Evolutionary conservation across 225 moss, liverwort and hornwort genomes (phyloP).

Genomic region (Pleurozium schreberi): DNA sequence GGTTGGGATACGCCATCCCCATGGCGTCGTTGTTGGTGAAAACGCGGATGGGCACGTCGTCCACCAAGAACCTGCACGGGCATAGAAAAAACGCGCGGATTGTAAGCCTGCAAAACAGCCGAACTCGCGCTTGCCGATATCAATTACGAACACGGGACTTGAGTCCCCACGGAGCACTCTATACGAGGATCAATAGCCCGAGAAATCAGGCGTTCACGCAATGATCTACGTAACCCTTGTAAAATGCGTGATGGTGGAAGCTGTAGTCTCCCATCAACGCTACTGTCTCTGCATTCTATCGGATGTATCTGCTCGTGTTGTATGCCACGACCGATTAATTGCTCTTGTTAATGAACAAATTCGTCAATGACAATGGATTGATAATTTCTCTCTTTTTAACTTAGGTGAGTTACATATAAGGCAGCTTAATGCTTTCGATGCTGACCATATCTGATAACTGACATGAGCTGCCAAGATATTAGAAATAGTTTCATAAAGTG

Average conservation of each 20-base stretch:
- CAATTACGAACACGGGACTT: no score
- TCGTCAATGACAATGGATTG: not conserved
- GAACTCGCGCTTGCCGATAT: no score
- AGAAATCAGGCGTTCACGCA: no score
- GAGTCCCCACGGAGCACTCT: no score
- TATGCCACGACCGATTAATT: not conserved
- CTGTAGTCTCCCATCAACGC: not conserved
- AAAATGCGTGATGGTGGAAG: no score
- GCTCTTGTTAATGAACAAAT: not conserved
- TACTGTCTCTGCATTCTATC: not conserved
- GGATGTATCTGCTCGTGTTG: not conserved
- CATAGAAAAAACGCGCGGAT: not conserved
- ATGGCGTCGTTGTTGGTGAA: constrained; percentile 62
- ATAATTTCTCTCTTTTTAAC: no score
- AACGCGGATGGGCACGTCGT: constrained; percentile 63
- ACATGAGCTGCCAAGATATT: not conserved
- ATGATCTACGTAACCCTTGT: no score
- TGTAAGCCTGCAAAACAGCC: no score
- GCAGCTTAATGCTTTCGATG: not conserved
- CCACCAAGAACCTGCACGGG: constrained; percentile 61
- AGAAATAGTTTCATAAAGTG: not conserved
- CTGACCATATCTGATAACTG: not conserved
- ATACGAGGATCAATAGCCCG: no score
- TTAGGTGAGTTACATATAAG: not conserved
- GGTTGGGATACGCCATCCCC: constrained; percentile 62